Evolutionary conservation across 1,284 basidiomycete genomes (phyloP), one percentile per base, ranked within the genome.

Genomic region (Cutaneotrichosporon sp.): DNA sequence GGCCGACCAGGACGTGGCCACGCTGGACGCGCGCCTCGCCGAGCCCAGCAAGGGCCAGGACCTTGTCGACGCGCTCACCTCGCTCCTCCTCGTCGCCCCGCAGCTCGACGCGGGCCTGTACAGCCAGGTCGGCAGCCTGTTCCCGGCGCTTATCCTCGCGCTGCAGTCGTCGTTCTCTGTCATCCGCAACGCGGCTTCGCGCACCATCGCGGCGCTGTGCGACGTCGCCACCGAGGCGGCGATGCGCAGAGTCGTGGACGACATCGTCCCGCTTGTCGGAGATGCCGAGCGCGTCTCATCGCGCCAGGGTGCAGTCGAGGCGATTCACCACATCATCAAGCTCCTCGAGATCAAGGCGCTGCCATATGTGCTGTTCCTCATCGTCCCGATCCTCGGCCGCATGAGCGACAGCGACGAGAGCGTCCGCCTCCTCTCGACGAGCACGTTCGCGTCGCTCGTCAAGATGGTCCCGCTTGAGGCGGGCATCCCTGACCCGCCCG

Each of bases 381-480:
- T 99, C 54, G 95, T 99, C 0, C 97, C 97, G 0, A 87, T 98
- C 4, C 87, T 99, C 10, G 97, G 97, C 9, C 86, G 97, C 36
- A 99, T 99, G 97, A 97, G 93, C 68, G 97, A 99, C 78, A 77
- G 87, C 3, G 89, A 99, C 73, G 92, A 95, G 67, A 88, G 91
- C 64, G 89, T 97, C 52, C 89, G 97, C 22, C 87, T 95, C 42
- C 87, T 93, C 6, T 90, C 97, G 0, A 98, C 97, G 9, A 94
- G 94, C 73, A 97, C 95, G 0, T 99, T 99, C 76, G 97, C 97
- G 0, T 90, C 92, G 2, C 82, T 99, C n/a, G 91, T 99, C 69
- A 98, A 99, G 83, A 95, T 99, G 89, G 93, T 99, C 7, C 97
- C 97, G 4, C 84, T 99, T 1, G 97, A 99, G 91, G 91, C 92